phyloP scores from a whole-genome alignment of 257 asterid genomes.

The Prunella vulgaris region DNA sequence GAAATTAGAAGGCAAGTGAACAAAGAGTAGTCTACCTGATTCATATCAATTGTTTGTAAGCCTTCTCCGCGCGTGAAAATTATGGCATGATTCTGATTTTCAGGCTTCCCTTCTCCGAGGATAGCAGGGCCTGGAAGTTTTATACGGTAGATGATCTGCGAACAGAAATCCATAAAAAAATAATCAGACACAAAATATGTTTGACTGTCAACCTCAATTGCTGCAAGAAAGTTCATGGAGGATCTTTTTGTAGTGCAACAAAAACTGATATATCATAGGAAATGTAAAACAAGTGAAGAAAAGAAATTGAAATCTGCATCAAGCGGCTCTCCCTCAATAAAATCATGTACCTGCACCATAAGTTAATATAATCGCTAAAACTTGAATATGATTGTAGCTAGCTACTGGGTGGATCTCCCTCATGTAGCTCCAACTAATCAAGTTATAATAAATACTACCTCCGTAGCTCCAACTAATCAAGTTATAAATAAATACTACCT shows the following conservation, averaged over 20 bases:
- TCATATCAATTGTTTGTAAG: constrained; percentile 95
- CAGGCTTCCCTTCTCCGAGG: constrained; percentile 98
- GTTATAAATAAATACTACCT: neutral
- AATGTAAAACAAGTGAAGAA: neutral
- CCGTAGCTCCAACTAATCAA: neutral
- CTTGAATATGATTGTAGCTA: neutral
- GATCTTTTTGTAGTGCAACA: neutral
- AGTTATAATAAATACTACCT: too few relatives aligned
- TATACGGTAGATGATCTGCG: constrained; percentile 80
- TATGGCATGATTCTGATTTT: constrained; percentile 97
- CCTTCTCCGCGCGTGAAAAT: constrained; percentile 99
- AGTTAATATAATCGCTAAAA: neutral
- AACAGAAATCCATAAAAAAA: constrained; percentile 15
- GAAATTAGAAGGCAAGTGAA: too few relatives aligned
- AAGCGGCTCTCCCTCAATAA: neutral
- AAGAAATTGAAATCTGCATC: neutral
- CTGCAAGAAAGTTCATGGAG: neutral
- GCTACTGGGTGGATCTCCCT: neutral
- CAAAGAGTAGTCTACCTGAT: constrained; percentile 56
- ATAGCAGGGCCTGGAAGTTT: constrained; percentile 97
- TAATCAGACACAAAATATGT: constrained; percentile 8
- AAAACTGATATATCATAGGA: neutral
- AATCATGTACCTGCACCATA: neutral
- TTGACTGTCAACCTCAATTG: neutral
- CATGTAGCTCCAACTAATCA: neutral